Evolutionary conservation across 1,284 basidiomycete species (phyloP), one percentile per base, ranked within the genome.

Genomic region (Rhizoctonia solani): DNA sequence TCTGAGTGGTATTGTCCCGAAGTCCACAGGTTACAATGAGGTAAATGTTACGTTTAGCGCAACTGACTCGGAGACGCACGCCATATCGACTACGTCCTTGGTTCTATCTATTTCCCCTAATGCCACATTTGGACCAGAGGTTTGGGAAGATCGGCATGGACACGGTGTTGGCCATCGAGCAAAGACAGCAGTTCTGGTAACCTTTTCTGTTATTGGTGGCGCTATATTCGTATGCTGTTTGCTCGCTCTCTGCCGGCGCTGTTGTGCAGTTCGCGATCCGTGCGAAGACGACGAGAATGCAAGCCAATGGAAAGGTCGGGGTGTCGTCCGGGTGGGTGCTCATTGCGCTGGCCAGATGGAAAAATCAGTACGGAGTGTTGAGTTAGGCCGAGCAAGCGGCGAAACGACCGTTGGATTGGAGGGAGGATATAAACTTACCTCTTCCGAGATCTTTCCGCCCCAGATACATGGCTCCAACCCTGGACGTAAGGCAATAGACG

Each of bases 21-120:
- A 52, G 19, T 69, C 73, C 47, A 52, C 70, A 9, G 56, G 69
- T 5, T 74, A 75, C 55, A 70, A 73, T 55, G 56, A 69, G n/a
- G 70, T 74, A 32, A 59, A 67, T 16, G 63, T 75, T 16, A 65
- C 59, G 19, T 70, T 76, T 30, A 56, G 61, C 16, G 73, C 72
- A 8, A 67, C 70, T 32, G 71, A 73, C 55, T 46, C 59, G 1
- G 67, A 54, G 27, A 90, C 87, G 1, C 87, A 87, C 72, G 88
- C 89, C 6, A 87, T 84, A 0, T 92, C 89, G 11, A 86, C 87
- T 72, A 78, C 86, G 1, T 81, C 74, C 50, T 78, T 91, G n/a
- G 76, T 80, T 0, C 77, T 92, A 52, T 80, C 81, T 32, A 77
- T 87, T 27, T 78, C 81, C 1, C 74, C 79, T 19, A 72, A 77